Conservation (phyloP, 2,329 filamentous ascomycete genomes). For the Cercospora beticola region DNA sequence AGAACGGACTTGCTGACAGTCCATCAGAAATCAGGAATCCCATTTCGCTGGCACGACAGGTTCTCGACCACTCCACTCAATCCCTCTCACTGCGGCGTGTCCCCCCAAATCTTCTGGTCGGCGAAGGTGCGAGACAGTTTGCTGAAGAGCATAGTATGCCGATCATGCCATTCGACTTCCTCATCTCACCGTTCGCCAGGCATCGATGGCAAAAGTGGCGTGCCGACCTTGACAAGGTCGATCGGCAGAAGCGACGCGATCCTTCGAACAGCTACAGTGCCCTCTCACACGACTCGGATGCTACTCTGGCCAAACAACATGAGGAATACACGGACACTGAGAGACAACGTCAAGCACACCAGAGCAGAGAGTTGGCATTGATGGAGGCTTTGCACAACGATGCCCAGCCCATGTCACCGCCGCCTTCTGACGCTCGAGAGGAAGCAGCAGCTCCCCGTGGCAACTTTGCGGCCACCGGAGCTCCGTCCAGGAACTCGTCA, state of each 20-base stretch:
- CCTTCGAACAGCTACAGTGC: conserved; percentile 16
- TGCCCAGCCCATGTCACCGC: conserved; percentile 38
- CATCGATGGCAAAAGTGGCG: conserved; percentile 80
- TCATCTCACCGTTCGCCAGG: conserved; percentile 76
- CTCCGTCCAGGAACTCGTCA: conserved; percentile 27
- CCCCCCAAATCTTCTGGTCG: conserved; percentile 87
- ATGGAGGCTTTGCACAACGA: conserved; percentile 37
- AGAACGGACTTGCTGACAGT: conserved; percentile 20
- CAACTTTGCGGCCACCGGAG: not conserved
- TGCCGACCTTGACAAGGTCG: conserved; percentile 64
- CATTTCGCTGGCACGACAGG: conserved; percentile 77
- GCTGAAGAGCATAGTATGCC: conserved; percentile 75
- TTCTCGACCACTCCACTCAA: conserved; percentile 74
- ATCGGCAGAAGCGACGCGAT: conserved; percentile 46
- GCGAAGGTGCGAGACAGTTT: conserved; percentile 82
- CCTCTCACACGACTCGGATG: conserved; percentile 27
- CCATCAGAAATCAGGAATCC: conserved; percentile 82
- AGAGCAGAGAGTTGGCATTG: conserved; percentile 41
- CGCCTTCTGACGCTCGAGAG: conserved; percentile 29
- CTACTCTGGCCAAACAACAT: conserved; percentile 18
- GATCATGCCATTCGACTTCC: conserved; percentile 68
- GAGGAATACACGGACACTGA: conserved; percentile 25
- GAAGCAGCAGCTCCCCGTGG: conserved; percentile 12
- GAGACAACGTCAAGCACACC: conserved; percentile 32
- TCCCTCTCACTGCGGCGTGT: conserved; percentile 83